Percentiles rank a stretch among this genome's conserved stretches.
These are phyloP conservation scores for Gillenia trifoliata DNA, from an alignment of 306 rosid genomes.

Conservation along the genomic window DNA sequence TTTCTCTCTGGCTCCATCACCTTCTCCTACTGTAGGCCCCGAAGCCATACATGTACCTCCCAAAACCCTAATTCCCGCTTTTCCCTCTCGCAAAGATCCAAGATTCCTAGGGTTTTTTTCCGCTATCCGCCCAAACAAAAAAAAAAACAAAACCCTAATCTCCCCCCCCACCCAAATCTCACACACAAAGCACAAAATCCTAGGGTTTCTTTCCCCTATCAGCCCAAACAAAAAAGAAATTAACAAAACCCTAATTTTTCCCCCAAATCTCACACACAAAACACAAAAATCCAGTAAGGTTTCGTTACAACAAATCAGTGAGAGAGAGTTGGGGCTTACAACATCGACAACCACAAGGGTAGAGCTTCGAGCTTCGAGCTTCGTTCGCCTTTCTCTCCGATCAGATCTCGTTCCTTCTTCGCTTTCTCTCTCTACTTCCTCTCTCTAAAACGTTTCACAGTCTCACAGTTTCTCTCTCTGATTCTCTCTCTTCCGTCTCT, in stretches of 20 bases:
- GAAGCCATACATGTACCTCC: constrained; percentile 85
- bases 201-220: constrained; percentile 22
- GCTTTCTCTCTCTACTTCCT: constrained; percentile 34
- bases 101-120: constrained; percentile 22
- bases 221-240: neutral
- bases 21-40: constrained; percentile 62
- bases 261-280: constrained; percentile 14
- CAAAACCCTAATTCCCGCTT: constrained; percentile 62
- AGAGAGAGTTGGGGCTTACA: constrained; percentile 21
- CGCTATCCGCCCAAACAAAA: neutral
- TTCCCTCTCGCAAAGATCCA: constrained; percentile 7
- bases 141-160: constrained; percentile 31
- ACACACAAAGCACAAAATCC: neutral
- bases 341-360: neutral
- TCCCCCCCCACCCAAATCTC: constrained; percentile 26
- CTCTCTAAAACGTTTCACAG: constrained; percentile 52
- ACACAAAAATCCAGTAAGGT: constrained; percentile 4
- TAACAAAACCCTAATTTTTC: constrained; percentile 37
- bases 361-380: constrained; percentile 25
- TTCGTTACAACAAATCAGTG: constrained; percentile 5
- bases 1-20: constrained; percentile 60
- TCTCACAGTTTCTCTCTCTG: constrained; percentile 4
- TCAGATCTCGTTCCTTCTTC: constrained; percentile 56
- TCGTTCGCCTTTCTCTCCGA: constrained; percentile 34
- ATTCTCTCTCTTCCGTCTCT: constrained; percentile 20